phyloP scores from a whole-genome alignment of 1,139 yeast species.

The Hansenula lynferdii region DNA sequence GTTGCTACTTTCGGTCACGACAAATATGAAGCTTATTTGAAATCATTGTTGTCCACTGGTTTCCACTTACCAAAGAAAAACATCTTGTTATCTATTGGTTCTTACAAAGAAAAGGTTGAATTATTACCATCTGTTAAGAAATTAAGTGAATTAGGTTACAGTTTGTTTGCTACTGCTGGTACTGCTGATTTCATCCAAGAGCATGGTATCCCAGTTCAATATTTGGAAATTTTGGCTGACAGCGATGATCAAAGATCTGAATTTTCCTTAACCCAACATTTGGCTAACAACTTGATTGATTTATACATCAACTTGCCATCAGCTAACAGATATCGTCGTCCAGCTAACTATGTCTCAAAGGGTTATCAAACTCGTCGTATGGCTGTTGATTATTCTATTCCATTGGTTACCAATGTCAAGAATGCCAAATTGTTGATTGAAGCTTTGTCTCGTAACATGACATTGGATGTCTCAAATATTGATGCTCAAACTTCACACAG shows the following conservation, averaged over 20 bases:
- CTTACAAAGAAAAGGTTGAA: conserved; percentile 95
- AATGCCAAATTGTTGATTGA: conserved; percentile 94
- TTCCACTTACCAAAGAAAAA: conserved; percentile 94
- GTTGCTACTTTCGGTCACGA: conserved; percentile 96
- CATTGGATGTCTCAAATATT: conserved; percentile 64
- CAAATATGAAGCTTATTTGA: conserved; percentile 95
- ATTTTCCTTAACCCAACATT: conserved; percentile 92
- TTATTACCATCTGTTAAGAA: conserved; percentile 83
- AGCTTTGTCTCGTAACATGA: conserved; percentile 71
- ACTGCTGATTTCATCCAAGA: conserved; percentile 98
- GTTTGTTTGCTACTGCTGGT: conserved; percentile 96
- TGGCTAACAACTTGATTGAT: conserved; percentile 95
- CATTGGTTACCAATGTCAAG: conserved; percentile 95
- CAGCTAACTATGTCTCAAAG: conserved; percentile 95
- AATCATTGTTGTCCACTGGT: conserved; percentile 92
- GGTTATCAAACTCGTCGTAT: conserved; percentile 99
- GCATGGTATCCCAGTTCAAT: conserved; percentile 90
- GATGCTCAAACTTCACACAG: conserved; percentile 92
- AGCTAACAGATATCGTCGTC: conserved; percentile 95
- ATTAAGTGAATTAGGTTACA: conserved; percentile 79
- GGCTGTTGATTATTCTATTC: conserved; percentile 99
- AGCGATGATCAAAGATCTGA: conserved; percentile 84
- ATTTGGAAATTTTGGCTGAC: conserved; percentile 76
- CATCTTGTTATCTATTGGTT: conserved; percentile 90
- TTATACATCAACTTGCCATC: conserved; percentile 96